These are phyloP conservation scores for Tranzscheliella williamsii DNA, from an alignment of 1,284 basidiomycete species.

Conservation along the genomic window DNA sequence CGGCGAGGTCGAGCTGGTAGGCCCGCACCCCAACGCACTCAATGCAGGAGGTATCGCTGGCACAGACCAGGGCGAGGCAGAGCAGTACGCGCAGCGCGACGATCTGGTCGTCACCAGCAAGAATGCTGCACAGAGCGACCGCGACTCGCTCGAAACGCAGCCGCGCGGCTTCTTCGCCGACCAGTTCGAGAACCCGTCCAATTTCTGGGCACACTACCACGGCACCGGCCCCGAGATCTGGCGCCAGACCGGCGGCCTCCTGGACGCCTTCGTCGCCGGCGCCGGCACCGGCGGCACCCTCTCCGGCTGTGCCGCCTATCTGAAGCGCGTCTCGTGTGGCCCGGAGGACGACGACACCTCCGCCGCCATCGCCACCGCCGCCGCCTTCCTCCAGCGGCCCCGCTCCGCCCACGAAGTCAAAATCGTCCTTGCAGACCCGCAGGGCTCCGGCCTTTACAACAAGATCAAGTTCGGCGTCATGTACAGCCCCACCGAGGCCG, in stretches of 20 bases:
- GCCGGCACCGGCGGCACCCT: conserved; percentile 97
- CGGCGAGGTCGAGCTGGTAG: conserved; percentile 41
- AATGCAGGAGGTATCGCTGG: conserved; percentile 16
- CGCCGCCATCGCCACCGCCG: neutral
- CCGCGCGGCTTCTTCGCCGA: conserved; percentile 75
- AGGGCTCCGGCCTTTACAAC: conserved; percentile 93
- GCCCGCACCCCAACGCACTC: conserved; percentile 24
- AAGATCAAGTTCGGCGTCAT: conserved; percentile 78
- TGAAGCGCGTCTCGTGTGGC: conserved; percentile 66
- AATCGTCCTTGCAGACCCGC: conserved; percentile 79
- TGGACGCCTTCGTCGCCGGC: conserved; percentile 90
- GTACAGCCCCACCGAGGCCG: conserved; percentile 86
- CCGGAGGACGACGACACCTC: no score
- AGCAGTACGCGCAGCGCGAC: conserved; percentile 16
- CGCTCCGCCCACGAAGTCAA: conserved; percentile 22
- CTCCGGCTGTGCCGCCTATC: conserved; percentile 77
- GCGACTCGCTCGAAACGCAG: conserved; percentile 19
- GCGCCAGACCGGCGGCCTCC: conserved; percentile 80
- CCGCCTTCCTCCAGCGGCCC: conserved; percentile 6
- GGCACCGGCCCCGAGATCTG: conserved; percentile 96
- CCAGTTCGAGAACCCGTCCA: conserved; percentile 78
- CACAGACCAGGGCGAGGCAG: conserved; percentile 11
- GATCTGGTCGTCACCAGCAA: conserved; percentile 45
- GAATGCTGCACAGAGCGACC: conserved; percentile 2
- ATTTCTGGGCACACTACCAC: conserved; percentile 83